Conservation (phyloP, 192 early-diverging fungal species). For the Spizellomyces punctatus region DNA sequence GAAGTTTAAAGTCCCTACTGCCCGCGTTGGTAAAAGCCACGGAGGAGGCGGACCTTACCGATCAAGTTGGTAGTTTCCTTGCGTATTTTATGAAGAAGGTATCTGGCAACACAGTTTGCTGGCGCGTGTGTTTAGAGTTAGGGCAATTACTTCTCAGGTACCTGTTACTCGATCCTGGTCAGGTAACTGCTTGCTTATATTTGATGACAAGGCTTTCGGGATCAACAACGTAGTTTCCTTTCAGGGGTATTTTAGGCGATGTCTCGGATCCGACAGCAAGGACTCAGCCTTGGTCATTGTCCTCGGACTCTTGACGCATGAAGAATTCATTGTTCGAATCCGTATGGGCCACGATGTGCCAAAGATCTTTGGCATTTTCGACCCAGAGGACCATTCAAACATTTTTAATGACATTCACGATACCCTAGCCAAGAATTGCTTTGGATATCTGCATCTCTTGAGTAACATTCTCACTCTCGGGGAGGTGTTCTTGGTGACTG, state of each 20-base stretch:
- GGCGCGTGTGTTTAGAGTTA: neutral
- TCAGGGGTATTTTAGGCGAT: too few relatives aligned
- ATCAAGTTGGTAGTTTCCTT: neutral
- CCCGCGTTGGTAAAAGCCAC: neutral
- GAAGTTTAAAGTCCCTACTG: neutral
- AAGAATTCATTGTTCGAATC: conserved; percentile 17
- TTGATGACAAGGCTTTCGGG: too few relatives aligned
- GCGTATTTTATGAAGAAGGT: conserved; percentile 1
- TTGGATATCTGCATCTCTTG: neutral
- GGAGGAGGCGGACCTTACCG: neutral
- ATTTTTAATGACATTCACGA: conserved; percentile 27
- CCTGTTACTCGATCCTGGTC: too few relatives aligned
- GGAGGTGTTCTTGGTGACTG: neutral
- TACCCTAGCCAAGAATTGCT: neutral
- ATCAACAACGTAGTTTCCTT: too few relatives aligned
- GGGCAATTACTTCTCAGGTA: neutral
- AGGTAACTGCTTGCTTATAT: too few relatives aligned
- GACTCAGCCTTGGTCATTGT: conserved; percentile 1
- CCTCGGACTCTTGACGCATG: conserved; percentile 14
- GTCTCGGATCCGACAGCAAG: neutral
- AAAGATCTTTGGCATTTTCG: conserved; percentile 15
- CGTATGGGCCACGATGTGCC: neutral
- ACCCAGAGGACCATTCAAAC: conserved; percentile 5
- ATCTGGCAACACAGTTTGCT: neutral
- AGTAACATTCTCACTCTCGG: neutral